Conservation (phyloP, 805 yeast species). For the Pichia phayaonensis region DNA sequence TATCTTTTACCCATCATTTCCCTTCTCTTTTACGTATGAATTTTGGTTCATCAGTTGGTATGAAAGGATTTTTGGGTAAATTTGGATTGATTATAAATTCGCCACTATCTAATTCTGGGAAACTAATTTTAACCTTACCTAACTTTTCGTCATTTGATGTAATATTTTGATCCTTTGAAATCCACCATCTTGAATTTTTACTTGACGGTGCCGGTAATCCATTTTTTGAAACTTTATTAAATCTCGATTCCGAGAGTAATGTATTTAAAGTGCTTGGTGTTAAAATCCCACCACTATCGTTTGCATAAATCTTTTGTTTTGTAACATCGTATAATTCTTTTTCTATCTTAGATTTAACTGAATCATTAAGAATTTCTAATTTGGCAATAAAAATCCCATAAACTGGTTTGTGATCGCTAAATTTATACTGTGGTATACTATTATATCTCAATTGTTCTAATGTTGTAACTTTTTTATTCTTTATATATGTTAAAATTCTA, state of each 20-base stretch:
- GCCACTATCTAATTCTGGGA: slow-evolving; percentile 39
- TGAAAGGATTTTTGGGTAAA: slow-evolving; percentile 68
- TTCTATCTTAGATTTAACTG: slow-evolving; percentile 40
- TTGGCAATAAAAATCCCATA: slow-evolving; percentile 59
- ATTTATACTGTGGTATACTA: slow-evolving; percentile 45
- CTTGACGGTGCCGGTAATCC: slow-evolving; percentile 81
- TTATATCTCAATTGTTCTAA: slow-evolving; percentile 56
- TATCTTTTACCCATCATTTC: neutral
- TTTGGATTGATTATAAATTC: slow-evolving; percentile 56
- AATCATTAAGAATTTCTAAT: slow-evolving; percentile 60
- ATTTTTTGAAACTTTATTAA: slow-evolving; percentile 21
- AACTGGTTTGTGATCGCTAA: slow-evolving; percentile 91
- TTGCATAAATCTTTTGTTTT: slow-evolving; percentile 36
- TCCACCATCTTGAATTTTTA: slow-evolving; percentile 75
- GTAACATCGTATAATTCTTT: slow-evolving; percentile 47
- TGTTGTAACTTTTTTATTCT: slow-evolving; percentile 43
- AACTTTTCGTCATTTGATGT: slow-evolving; percentile 4
- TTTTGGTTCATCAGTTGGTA: slow-evolving; percentile 42
- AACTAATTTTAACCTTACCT: slow-evolving; percentile 54
- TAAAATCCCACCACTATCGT: slow-evolving; percentile 19
- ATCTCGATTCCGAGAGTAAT: slow-evolving; percentile 10
- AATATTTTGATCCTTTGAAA: slow-evolving; percentile 52
- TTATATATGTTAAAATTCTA: slow-evolving; percentile 55
- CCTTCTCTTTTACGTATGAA: slow-evolving; percentile 30
- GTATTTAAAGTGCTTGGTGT: slow-evolving; percentile 5